These are phyloP conservation scores for Aspergillus fumigatus DNA, from an alignment of 2,329 filamentous ascomycete species.

Conservation along the genomic window DNA sequence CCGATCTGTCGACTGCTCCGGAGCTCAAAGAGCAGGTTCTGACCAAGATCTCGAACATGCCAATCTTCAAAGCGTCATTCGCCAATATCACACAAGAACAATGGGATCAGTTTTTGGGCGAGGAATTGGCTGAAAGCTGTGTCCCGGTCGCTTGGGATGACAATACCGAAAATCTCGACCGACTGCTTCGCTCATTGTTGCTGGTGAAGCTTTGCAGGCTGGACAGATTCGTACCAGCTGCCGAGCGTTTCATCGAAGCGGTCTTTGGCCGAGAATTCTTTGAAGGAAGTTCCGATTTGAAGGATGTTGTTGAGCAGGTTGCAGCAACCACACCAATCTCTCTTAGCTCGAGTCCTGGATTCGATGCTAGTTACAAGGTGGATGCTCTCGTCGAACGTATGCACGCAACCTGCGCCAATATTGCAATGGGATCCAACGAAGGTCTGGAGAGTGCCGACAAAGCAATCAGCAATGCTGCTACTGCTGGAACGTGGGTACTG, in stretches of 20 bases:
- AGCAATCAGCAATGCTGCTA: conserved; percentile 86
- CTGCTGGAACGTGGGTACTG: conserved; percentile 90
- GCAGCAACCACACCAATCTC: conserved; percentile 80
- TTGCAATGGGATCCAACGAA: conserved; percentile 98
- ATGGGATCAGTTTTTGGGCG: conserved; percentile 78
- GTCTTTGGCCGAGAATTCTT: conserved; percentile 83
- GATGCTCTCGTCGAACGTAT: conserved; percentile 86
- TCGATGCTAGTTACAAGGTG: conserved; percentile 98
- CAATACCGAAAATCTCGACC: conserved; percentile 61
- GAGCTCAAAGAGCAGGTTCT: conserved; percentile 65
- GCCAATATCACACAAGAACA: conserved; percentile 56
- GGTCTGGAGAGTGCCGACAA: conserved; percentile 89
- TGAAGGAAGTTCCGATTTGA: conserved; percentile 79
- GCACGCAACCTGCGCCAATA: conserved; percentile 82
- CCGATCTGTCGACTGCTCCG: conserved; percentile 69
- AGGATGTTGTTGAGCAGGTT: conserved; percentile 78
- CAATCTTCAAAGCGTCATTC: conserved; percentile 68
- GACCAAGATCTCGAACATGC: conserved; percentile 62
- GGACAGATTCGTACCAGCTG: conserved; percentile 88
- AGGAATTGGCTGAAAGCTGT: conserved; percentile 80
- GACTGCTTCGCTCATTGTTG: conserved; percentile 75
- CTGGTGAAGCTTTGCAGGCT: conserved; percentile 93
- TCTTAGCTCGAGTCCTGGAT: conserved; percentile 89
- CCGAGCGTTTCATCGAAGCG: conserved; percentile 80
- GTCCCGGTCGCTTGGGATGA: conserved; percentile 74